Base-by-base conservation (phyloP, 2,329 filamentous ascomycete genomes). In the Neopestalotiopsis rosae region DNA sequence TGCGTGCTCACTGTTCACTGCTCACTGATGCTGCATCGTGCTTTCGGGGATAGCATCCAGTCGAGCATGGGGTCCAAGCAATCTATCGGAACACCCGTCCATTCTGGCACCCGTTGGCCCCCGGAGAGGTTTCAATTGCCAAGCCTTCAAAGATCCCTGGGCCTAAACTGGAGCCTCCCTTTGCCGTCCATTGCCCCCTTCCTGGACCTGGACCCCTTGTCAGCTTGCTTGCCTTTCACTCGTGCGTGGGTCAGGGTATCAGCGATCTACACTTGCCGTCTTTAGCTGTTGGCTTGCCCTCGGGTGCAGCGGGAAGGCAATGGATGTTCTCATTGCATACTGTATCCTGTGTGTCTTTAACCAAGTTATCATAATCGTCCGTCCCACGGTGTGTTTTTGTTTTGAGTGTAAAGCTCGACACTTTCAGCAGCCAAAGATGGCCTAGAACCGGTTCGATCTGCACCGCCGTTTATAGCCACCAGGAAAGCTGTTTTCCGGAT, bases 181-280 rank as follows among this genome's bases (percentile, higher is more conserved):
- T 38, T 38, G 24, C 17, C 57, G 30, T 28, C 57, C n/a, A 14
- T 24, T 9, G n/a, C 30, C 49, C 49, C 49, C 49, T 17, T 56
- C 17, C 17, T 56, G 49, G 49, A 56, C 9, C 6, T 17, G 6
- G 10, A 38, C 34, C 34, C 57, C 57, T 24, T 40, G 30, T 34
- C 59, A 14, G 17, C 59, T 38, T 24, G 59, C 10, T 38, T 17
- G 59, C 45, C 10, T 38, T 17, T 30, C 45, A 20, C 45, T 62
- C 30, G 59, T 62, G 24, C 30, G 59, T 62, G 24, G 63, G 30
- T 45, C 20, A 38, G 63, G 63, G 63, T 66, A 49, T 52, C 17
- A 52, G 9, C 38, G 65, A 67, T 67, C 65, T 67, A 56, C 65
- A 67, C 52, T 67, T 67, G 65, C 65, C 65, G 65, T 61, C 63